These are phyloP conservation scores for Fusarium staphyleae DNA, from an alignment of 2,329 filamentous ascomycete species.

Conservation along the genomic window DNA sequence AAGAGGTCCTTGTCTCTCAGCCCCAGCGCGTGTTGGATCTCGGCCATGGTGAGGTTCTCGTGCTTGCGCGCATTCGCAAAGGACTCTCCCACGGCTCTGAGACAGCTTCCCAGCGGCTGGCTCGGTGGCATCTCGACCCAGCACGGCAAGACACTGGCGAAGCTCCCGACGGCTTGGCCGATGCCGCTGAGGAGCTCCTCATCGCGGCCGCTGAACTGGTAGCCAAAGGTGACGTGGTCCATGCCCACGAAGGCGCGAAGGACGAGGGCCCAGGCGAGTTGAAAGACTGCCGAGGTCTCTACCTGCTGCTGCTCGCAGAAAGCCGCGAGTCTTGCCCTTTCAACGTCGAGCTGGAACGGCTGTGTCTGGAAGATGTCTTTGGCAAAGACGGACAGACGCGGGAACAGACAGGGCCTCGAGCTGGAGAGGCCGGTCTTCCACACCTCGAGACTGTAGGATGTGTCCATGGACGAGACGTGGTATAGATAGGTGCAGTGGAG, in stretches of 20 bases:
- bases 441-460: conserved; percentile 50
- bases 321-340: conserved; percentile 50
- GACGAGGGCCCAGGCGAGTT: conserved; percentile 67
- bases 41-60: conserved; percentile 55
- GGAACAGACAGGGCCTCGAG: conserved; percentile 55
- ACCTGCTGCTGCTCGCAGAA: conserved; percentile 52
- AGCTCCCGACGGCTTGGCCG: conserved; percentile 54
- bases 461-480: conserved; percentile 41
- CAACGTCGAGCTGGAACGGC: conserved; percentile 52
- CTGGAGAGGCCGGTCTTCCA: conserved; percentile 53
- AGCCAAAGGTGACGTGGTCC: conserved; percentile 63
- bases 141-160: conserved; percentile 51
- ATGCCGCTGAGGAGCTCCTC: conserved; percentile 52
- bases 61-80: conserved; percentile 41
- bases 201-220: conserved; percentile 54
- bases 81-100: conserved; percentile 45
- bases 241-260: conserved; percentile 62
- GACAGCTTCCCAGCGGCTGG: conserved; percentile 44
- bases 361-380: conserved; percentile 44
- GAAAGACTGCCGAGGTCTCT: conserved; percentile 58
- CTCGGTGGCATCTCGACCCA: conserved; percentile 43
- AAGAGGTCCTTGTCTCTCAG: conserved; percentile 54
- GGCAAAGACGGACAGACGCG: conserved; percentile 46
- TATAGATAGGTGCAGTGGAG: conserved; percentile 40
- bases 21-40: conserved; percentile 56